Evolutionary conservation across 371 early-diverging fungal genomes (phyloP).

Genomic region (Saksenaea oblongispora): DNA sequence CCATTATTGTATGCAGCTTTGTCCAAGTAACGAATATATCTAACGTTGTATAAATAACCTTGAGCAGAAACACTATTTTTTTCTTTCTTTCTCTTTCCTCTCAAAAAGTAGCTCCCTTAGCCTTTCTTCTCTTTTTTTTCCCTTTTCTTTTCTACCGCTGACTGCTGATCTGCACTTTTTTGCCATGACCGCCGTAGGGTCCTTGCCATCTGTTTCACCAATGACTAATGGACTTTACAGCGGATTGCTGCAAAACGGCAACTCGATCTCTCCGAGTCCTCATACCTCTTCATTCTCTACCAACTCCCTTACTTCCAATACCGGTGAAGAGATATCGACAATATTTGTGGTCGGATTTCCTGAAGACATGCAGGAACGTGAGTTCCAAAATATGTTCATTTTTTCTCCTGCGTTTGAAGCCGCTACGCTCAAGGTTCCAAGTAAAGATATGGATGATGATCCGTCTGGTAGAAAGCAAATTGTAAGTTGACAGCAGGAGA

Average conservation of each 20-base stretch:
- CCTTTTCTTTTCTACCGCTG: neutral
- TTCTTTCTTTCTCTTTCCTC: neutral
- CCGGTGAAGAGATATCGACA: conserved; percentile 77
- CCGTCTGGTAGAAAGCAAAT: conserved; percentile 25
- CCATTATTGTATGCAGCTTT: neutral
- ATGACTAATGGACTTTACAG: conserved; percentile 12
- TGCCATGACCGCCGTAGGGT: conserved; percentile 7
- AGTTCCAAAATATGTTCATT: conserved; percentile 95
- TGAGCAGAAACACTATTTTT: neutral
- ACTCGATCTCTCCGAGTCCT: conserved; percentile 1
- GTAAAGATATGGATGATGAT: conserved; percentile 57
- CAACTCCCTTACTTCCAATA: conserved; percentile 33
- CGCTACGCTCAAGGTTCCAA: conserved; percentile 84
- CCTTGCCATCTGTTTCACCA: conserved; percentile 3
- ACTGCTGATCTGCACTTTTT: neutral
- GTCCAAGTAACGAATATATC: neutral
- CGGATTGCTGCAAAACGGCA: conserved; percentile 14
- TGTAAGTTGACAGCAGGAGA: conserved; percentile 22
- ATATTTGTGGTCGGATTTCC: conserved; percentile 97
- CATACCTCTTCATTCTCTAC: conserved; percentile 1
- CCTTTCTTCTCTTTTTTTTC: neutral
- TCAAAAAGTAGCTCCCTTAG: neutral
- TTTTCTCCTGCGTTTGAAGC: conserved; percentile 93
- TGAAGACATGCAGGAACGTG: conserved; percentile 93
- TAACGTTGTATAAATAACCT: conserved; percentile 1